Percentiles rank a stretch among this genome's conserved stretches.
Evolutionary conservation across 179 eudicot species (phyloP).

Genomic region (Nepenthes alata): DNA sequence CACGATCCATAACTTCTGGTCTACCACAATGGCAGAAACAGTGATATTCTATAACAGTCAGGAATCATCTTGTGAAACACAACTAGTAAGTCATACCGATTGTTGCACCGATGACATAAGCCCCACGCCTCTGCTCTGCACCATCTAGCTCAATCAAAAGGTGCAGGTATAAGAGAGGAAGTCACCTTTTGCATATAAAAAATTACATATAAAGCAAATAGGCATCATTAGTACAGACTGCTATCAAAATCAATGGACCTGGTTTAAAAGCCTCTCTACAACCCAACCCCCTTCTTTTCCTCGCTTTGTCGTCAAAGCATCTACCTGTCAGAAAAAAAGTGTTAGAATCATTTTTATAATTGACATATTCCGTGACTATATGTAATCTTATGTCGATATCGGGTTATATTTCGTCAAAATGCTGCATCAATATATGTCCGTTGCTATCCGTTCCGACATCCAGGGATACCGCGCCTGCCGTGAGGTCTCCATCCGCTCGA

Average conservation of each 20-base stretch:
- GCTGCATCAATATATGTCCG: too few relatives aligned
- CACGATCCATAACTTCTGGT: conserved; percentile 77
- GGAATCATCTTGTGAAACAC: not conserved
- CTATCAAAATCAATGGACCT: conserved; percentile 28
- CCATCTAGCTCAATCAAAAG: conserved; percentile 72
- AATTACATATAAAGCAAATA: not conserved
- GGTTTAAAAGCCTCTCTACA: conserved; percentile 68
- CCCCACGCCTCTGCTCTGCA: conserved; percentile 68
- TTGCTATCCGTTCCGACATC: too few relatives aligned
- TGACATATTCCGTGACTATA: too few relatives aligned
- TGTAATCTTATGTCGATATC: too few relatives aligned
- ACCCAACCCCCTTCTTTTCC: conserved; percentile 82
- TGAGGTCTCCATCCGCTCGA: too few relatives aligned
- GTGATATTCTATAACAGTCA: not conserved
- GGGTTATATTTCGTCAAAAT: too few relatives aligned
- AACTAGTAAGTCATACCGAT: conserved; percentile 36
- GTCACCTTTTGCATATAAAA: conserved; percentile 7
- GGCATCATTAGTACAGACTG: not conserved
- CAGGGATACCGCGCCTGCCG: too few relatives aligned
- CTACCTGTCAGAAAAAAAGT: conserved; percentile 36
- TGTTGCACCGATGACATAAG: conserved; percentile 87
- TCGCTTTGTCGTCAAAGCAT: conserved; percentile 72
- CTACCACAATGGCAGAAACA: conserved; percentile 25
- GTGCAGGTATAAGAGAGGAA: conserved; percentile 25
- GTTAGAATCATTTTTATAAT: too few relatives aligned